These are phyloP conservation scores for Neurospora sp. DNA, from an alignment of 495 filamentous ascomycete species.

Conservation along the genomic window DNA sequence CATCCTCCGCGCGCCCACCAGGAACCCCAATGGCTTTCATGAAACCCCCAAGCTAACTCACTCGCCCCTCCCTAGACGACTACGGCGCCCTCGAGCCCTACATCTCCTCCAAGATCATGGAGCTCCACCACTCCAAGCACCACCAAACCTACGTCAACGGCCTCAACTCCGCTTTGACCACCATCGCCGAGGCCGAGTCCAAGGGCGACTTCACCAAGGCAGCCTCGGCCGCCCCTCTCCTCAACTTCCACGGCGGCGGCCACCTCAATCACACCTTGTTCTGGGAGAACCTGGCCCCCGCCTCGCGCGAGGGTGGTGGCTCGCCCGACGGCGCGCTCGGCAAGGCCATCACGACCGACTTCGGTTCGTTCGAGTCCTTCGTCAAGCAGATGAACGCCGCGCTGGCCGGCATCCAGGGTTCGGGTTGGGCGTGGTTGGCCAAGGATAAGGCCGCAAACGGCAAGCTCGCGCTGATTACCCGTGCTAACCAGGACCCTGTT, in stretches of 20 bases:
- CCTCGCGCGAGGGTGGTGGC: conserved; percentile 57
- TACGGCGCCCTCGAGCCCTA: conserved; percentile 87
- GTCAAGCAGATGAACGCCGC: conserved; percentile 77
- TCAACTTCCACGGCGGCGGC: conserved; percentile 97
- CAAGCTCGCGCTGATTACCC: conserved; percentile 65
- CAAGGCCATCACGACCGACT: conserved; percentile 66
- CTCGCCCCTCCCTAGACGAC: conserved; percentile 45
- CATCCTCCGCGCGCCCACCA: not conserved
- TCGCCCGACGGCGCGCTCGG: conserved; percentile 49
- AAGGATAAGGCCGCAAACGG: conserved; percentile 74
- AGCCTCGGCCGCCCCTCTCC: conserved; percentile 70
- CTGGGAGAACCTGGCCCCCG: conserved; percentile 95
- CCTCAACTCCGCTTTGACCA: conserved; percentile 53
- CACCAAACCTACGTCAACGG: conserved; percentile 72
- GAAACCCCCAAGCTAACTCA: conserved; percentile 1
- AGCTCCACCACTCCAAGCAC: conserved; percentile 74
- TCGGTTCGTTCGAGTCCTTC: conserved; percentile 63
- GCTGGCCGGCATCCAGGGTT: conserved; percentile 83
- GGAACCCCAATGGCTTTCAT: not conserved
- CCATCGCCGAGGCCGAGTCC: conserved; percentile 47
- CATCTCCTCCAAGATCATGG: conserved; percentile 98
- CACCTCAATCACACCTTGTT: conserved; percentile 93
- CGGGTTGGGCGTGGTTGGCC: conserved; percentile 93
- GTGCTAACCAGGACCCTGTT: conserved; percentile 76
- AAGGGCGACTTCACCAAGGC: conserved; percentile 53